Evolutionary conservation across 1,284 basidiomycete genomes (phyloP), one percentile per base, ranked within the genome.

Genomic region (Hymenochaete sp.): DNA sequence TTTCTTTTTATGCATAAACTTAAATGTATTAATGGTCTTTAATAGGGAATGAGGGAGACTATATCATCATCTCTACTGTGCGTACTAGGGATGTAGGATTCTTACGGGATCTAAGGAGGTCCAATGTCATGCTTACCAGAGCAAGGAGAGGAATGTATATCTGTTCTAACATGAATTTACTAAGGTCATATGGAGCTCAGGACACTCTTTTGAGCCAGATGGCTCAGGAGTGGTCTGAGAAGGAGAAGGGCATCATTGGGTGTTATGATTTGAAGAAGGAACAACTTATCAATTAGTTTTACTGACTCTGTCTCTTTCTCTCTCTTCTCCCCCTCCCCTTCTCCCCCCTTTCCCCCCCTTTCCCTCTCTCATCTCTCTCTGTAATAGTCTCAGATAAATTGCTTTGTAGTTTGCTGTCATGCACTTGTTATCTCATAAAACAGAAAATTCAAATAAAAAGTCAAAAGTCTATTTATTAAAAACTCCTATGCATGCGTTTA

Each of bases 111-210:
- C 53, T 68, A 7, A 69, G 75, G 29, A 68, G 79, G 13, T 71
- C 73, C 42, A 82, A 82, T 71, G 81, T 82, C 33, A 80, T 82
- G 77, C 72, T 76, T 36, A 53, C 57, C 9, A 49, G 58, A 25
- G 55, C 53, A 67, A 80, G 78, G 59, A 68, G 63, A 38, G 75
- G 77, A 29, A 82, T 84, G 80, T 73, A 75, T 48, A 77, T 84
- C 53, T 66, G 76, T 42, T 68, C 77, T 19, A 79, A 67, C 50
- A 65, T 67, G 53, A 59, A 62, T 19, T 84, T 86, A 55, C 61
- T 85, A 29, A 52, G 43, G 22, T 69, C 68, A 16, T 56, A 59
- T 56, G 79, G 72, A 25, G 54, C 60, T 2, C 11, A 57, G 7
- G 11, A 29, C 22, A 68, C 73, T 3, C 60, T 79, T 13, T 64